Percentiles rank a stretch among this genome's conserved stretches.
Evolutionary conservation across 352 stramenopile genomes (phyloP).

Genomic region (Phytopythium aichiense): DNA sequence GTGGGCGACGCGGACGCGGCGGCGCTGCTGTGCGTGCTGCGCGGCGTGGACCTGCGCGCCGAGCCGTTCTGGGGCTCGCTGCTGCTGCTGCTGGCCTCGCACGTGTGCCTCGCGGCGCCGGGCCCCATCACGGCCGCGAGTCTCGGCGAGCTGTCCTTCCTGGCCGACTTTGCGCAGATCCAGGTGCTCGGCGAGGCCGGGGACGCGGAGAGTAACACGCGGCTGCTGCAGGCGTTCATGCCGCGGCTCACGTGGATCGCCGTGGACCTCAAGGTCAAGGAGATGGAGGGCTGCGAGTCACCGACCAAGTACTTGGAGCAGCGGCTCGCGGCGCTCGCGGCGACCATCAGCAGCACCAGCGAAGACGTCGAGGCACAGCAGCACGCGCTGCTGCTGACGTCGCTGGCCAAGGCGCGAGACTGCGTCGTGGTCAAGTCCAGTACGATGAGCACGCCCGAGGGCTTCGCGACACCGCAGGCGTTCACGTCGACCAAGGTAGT

Average conservation of each 20-base stretch:
- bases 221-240: constrained; percentile 45
- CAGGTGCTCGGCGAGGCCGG: constrained; percentile 30
- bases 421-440: constrained; percentile 60
- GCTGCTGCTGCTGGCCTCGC: constrained; percentile 53
- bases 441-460: constrained; percentile 29
- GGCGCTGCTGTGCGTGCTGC: constrained; percentile 48
- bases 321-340: constrained; percentile 32
- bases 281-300: constrained; percentile 67
- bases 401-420: constrained; percentile 37
- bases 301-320: constrained; percentile 66
- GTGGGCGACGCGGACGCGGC: constrained; percentile 46
- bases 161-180: constrained; percentile 43
- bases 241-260: constrained; percentile 63
- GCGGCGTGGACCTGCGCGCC: constrained; percentile 34
- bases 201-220: constrained; percentile 26
- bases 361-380: constrained; percentile 41
- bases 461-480: constrained; percentile 23
- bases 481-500: constrained; percentile 60
- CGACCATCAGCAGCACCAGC: constrained; percentile 15
- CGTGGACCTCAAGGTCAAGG: constrained; percentile 75
- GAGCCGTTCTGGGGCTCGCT: constrained; percentile 67
- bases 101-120: constrained; percentile 38
- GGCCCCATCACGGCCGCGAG: constrained; percentile 33
- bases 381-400: constrained; percentile 28
- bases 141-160: constrained; percentile 44